Percentiles rank a stretch among this genome's conserved stretches.
These are phyloP conservation scores for Silene latifolia DNA, from an alignment of 148 eudicot genomes.

Conservation along the genomic window DNA sequence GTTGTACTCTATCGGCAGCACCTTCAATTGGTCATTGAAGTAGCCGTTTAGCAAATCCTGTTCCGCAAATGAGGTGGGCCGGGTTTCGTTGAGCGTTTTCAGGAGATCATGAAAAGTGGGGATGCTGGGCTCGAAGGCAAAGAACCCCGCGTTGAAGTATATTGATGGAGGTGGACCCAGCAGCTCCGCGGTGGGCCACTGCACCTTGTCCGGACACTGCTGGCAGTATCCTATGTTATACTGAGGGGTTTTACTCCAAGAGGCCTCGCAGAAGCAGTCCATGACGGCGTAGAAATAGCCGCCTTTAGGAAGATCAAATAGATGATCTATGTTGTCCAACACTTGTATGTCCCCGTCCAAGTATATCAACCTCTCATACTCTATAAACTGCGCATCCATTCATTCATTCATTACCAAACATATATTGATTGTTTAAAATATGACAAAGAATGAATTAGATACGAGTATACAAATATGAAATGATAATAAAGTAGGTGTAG, in stretches of 20 bases:
- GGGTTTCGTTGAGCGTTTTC: conserved; percentile 22
- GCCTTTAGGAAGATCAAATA: conserved; percentile 42
- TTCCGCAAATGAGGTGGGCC: conserved; percentile 43
- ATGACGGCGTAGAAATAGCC: conserved; percentile 40
- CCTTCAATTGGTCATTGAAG: conserved; percentile 40
- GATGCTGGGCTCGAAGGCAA: conserved; percentile 38
- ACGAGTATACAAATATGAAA: too few species aligned
- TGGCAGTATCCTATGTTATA: conserved; percentile 45
- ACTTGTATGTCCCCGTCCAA: conserved; percentile 47
- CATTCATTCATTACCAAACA: too few species aligned
- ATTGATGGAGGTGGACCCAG: conserved; percentile 36
- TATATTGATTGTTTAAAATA: too few species aligned
- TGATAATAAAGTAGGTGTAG: too few species aligned
- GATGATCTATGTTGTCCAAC: conserved; percentile 42
- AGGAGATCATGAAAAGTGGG: conserved; percentile 27
- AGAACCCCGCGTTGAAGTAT: conserved; percentile 46
- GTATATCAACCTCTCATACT: conserved; percentile 41
- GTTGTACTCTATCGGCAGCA: conserved; percentile 40
- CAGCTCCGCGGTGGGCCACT: conserved; percentile 38
- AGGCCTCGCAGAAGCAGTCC: conserved; percentile 45
- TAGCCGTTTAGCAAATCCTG: conserved; percentile 51
- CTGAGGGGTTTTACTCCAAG: conserved; percentile 41
- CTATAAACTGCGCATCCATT: conserved; percentile 35
- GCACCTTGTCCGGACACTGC: conserved; percentile 44
- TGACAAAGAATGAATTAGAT: too few species aligned